Base-by-base conservation (phyloP, 2,329 filamentous ascomycete genomes). In the Aspergillus nomiae region DNA sequence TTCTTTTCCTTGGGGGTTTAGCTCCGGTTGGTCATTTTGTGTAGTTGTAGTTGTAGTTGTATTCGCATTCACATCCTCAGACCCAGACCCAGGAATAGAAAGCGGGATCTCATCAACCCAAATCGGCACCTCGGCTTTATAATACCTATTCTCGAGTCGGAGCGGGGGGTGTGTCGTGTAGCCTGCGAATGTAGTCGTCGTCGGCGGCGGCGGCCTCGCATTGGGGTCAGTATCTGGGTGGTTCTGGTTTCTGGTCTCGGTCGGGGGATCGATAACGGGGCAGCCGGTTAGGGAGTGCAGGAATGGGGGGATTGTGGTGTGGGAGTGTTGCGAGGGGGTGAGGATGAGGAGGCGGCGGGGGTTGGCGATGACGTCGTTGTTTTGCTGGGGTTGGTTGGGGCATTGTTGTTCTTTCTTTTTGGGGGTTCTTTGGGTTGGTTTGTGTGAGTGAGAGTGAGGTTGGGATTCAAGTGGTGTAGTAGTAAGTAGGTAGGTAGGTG, bases 51-150 rank as follows among this genome's bases (percentile, higher is more conserved):
- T 34, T 34, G 32, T 34, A 9, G 4, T 7, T 34, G 32, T 28
- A 28, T 28, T 28, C 2, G 26, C 14, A 36, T 16, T 16, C 34
- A 5, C 6, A 36, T 7, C 16, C 34, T 6, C 34, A 16, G 14
- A 14, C 8, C 34, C 1, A 36, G 21, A 5, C 21, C 21, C 21
- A 8, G 21, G 3, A 7, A 2, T 1, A 0, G 24, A 8, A 16
- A 75, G 61, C 1, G 79, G 77, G 14, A 82, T 73, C 66, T 82
- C 80, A 58, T 83, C 81, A 24, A 82, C 80, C 81, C 81, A 83
- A 51, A 83, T 74, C 19, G 76, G 78, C 26, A 83, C 71, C 19
- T 82, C 77, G 7, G 78, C 73, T 5, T 66, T 72, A 64, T 82
- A 83, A 68, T 83, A 83, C 66, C 77, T 79, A 48, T 79, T 82